Conservation (phyloP, 208 protist genomes). For the Trichomonas tenax region DNA sequence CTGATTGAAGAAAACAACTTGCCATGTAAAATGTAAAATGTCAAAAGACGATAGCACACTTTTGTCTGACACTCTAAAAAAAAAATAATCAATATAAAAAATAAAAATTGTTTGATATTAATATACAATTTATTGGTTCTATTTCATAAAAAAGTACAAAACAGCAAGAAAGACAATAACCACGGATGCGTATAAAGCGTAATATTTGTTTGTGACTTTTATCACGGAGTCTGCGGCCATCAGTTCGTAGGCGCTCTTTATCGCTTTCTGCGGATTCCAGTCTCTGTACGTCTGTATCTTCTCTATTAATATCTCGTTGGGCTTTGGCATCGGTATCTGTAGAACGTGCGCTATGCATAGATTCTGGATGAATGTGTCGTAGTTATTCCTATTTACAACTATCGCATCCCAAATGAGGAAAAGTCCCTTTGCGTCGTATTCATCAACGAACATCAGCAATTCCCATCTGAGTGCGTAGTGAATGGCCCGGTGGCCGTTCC, state of each 20-base stretch:
- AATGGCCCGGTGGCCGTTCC: not conserved
- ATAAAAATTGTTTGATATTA: no score
- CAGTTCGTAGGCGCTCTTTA: not conserved
- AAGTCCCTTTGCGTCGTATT: not conserved
- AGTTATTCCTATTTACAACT: not conserved
- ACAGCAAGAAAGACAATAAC: not conserved
- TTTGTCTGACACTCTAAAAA: no score
- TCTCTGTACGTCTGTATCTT: not conserved
- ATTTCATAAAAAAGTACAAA: not conserved
- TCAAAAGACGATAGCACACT: no score
- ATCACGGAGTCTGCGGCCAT: not conserved
- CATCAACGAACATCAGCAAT: not conserved
- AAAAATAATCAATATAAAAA: no score
- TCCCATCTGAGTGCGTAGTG: not conserved
- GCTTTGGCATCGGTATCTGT: not conserved
- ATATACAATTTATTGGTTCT: not conserved
- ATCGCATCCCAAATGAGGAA: not conserved
- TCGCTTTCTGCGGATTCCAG: not conserved
- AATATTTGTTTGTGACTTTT: not conserved
- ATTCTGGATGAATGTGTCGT: not conserved
- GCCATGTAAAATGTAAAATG: no score
- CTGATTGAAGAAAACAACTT: no score
- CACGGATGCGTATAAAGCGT: not conserved
- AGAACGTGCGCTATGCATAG: not conserved
- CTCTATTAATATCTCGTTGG: not conserved